phyloP scores from a whole-genome alignment of 106 monocot genomes.

The Apostasia ramifera region DNA sequence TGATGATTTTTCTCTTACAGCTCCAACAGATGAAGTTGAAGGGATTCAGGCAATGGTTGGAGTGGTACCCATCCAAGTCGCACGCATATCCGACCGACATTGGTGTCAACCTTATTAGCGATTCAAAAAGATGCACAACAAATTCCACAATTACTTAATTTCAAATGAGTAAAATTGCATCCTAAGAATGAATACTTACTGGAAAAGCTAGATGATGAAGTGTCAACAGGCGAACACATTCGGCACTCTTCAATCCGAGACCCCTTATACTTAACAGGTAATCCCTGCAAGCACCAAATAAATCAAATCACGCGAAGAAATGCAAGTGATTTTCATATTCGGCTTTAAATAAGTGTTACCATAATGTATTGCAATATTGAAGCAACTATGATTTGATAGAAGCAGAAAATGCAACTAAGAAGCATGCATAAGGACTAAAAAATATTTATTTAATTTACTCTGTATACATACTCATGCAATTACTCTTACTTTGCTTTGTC shows the following conservation, averaged over 20 bases:
- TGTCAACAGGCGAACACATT: slow-evolving; percentile 93
- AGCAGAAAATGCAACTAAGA: no score
- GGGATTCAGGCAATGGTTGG: slow-evolving; percentile 87
- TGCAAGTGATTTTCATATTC: no score
- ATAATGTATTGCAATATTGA: no score
- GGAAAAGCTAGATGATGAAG: slow-evolving; percentile 96
- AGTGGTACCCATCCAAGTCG: slow-evolving; percentile 98
- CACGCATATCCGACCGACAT: slow-evolving; percentile 92
- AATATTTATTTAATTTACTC: no score
- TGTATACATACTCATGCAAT: background rate
- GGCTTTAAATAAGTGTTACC: no score
- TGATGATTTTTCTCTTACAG: slow-evolving; percentile 35
- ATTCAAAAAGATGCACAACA: background rate
- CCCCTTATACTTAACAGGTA: slow-evolving; percentile 88
- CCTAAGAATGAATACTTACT: slow-evolving; percentile 27
- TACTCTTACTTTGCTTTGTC: slow-evolving; percentile 29
- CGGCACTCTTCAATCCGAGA: slow-evolving; percentile 91
- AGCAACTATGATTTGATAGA: no score
- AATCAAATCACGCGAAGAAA: background rate
- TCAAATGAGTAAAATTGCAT: background rate
- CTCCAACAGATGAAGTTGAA: slow-evolving; percentile 88
- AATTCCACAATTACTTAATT: background rate
- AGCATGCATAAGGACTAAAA: no score
- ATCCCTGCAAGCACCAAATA: slow-evolving; percentile 46
- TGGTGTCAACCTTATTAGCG: slow-evolving; percentile 75